Conservation (phyloP, 768 basidiomycete genomes). For the Boletus patriciae region DNA sequence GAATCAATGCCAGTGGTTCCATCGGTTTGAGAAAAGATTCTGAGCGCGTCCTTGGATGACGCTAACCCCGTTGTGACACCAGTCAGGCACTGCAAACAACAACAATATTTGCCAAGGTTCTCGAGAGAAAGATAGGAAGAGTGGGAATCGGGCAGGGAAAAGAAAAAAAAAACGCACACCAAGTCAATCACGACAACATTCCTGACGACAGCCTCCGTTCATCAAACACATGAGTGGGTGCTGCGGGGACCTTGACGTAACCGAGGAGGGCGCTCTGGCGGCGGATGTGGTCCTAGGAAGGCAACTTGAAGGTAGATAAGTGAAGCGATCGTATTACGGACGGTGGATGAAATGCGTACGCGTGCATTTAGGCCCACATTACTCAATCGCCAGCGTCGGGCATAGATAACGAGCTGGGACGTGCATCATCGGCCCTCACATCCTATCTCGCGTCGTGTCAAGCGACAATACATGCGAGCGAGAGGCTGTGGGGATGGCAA, state of each 20-base stretch:
- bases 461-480: constrained; percentile 1
- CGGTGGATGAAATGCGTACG: background rate
- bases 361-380: background rate
- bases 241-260: background rate
- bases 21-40: background rate
- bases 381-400: background rate
- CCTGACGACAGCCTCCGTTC: background rate
- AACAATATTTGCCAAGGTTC: background rate
- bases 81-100: background rate
- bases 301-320: background rate
- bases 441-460: constrained; percentile 5
- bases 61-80: too few relatives aligned
- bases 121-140: background rate
- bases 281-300: background rate
- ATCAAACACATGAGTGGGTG: background rate
- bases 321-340: background rate
- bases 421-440: background rate
- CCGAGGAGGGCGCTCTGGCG: background rate
- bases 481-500: background rate
- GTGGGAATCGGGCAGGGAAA: too few relatives aligned
- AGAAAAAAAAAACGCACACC: too few relatives aligned
- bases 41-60: background rate
- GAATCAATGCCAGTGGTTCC: background rate
- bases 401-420: background rate
- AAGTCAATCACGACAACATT: background rate